phyloP scores from a whole-genome alignment of 345 rosid genomes.

The Rhizophora apiculata region DNA sequence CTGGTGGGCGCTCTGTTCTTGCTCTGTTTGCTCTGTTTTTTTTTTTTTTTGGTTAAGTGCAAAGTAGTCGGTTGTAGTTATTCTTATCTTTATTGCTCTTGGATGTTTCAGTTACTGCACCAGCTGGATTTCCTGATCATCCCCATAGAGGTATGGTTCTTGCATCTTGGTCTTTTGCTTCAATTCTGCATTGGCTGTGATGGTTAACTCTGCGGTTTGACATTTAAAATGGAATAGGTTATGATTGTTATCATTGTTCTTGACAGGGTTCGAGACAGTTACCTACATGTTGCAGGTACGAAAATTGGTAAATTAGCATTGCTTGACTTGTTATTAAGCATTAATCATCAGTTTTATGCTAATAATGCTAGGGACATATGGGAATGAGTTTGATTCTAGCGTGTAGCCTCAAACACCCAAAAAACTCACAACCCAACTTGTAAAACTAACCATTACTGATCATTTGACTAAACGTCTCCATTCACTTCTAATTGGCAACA shows the following conservation, averaged over 20 bases:
- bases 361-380: background rate
- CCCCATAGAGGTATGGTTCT: constrained; percentile 81
- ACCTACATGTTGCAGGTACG: constrained; percentile 93
- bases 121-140: constrained; percentile 93
- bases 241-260: background rate
- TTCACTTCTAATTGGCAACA: too few relatives aligned
- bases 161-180: background rate
- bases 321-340: background rate
- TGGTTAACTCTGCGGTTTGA: background rate
- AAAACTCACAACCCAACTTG: too few relatives aligned
- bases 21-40: background rate
- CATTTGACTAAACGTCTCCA: too few relatives aligned
- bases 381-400: too few relatives aligned
- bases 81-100: constrained; percentile 7
- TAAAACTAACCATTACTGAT: too few relatives aligned
- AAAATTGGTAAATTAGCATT: background rate
- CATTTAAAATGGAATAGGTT: background rate
- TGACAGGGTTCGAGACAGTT: constrained; percentile 88
- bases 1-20: constrained; percentile 45
- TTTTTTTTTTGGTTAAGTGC: background rate
- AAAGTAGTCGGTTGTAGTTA: background rate
- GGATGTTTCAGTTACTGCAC: constrained; percentile 59
- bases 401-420: too few relatives aligned
- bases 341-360: background rate
- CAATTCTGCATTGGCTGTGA: background rate